phyloP scores from a whole-genome alignment of 2,329 filamentous ascomycete species.

The Akanthomyces muscarius region DNA sequence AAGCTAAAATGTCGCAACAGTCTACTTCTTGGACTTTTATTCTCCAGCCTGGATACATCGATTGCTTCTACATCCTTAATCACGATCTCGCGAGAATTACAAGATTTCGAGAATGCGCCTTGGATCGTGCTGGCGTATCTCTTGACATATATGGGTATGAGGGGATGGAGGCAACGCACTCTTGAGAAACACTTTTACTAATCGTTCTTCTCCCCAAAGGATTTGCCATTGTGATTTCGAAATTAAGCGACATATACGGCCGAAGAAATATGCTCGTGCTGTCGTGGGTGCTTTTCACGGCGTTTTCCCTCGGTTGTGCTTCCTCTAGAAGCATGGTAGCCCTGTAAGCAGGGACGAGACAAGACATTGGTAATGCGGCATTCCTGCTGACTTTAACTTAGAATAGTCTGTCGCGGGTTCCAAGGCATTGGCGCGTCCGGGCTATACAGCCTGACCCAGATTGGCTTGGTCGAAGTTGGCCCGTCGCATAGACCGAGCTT shows the following conservation, averaged over 20 bases:
- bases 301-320: constrained; percentile 52
- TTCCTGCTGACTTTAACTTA: constrained; percentile 28
- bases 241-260: constrained; percentile 57
- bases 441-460: constrained; percentile 57
- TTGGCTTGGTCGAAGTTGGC: constrained; percentile 53
- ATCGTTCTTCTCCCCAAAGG: constrained; percentile 30
- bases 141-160: constrained; percentile 51
- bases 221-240: constrained; percentile 56
- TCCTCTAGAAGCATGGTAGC: constrained; percentile 47
- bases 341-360: constrained; percentile 36
- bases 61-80: constrained; percentile 56
- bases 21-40: constrained; percentile 49
- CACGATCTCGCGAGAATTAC: constrained; percentile 50
- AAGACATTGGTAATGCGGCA: too few relatives aligned
- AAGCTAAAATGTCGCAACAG: constrained; percentile 30
- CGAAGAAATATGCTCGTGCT: constrained; percentile 45
- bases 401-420: constrained; percentile 55
- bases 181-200: not conserved
- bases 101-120: constrained; percentile 47
- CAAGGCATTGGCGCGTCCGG: constrained; percentile 60
- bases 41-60: constrained; percentile 54
- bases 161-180: not conserved
- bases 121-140: constrained; percentile 56
- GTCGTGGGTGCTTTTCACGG: constrained; percentile 53
- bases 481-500: constrained; percentile 49